Conservation (phyloP, 768 basidiomycete species). For the Daedaleopsis sinensis region DNA sequence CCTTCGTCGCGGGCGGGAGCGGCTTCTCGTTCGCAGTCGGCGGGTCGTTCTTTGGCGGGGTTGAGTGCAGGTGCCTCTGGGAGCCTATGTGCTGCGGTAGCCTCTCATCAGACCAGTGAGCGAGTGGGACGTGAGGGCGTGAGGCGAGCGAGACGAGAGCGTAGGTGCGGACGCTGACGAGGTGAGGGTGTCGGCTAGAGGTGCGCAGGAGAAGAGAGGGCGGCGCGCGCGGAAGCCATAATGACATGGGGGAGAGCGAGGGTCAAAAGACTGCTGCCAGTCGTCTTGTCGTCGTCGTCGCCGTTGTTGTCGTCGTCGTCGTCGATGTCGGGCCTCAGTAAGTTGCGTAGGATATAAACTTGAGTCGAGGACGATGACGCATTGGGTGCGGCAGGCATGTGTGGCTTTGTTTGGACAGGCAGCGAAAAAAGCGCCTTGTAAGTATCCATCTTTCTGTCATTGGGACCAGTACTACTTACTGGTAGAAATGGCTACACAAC, state of each 20-base stretch:
- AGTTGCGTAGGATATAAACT: neutral
- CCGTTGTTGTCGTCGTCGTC: no score
- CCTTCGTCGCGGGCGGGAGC: conserved; percentile 43
- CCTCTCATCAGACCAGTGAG: neutral
- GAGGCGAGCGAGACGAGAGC: conserved; percentile 24
- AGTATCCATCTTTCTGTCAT: no score
- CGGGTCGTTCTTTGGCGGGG: conserved; percentile 21
- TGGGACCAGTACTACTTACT: no score
- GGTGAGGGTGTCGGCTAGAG: conserved; percentile 27
- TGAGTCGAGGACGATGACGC: no score
- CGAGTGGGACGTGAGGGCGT: conserved; percentile 4
- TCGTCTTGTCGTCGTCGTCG: conserved; percentile 1
- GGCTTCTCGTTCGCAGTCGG: conserved; percentile 40
- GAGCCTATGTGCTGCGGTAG: conserved; percentile 3
- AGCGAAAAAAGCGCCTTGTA: no score
- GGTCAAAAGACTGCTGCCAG: conserved; percentile 2
- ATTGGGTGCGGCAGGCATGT: no score
- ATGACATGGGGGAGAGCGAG: conserved; percentile 61
- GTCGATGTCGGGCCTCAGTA: neutral
- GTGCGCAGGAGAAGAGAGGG: conserved; percentile 47
- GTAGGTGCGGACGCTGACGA: conserved; percentile 14
- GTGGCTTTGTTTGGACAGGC: neutral
- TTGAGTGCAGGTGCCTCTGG: conserved; percentile 15
- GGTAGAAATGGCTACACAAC: no score
- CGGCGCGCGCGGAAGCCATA: conserved; percentile 72